These are phyloP conservation scores for Phytophthora ohioensis DNA, from an alignment of 352 stramenopile genomes.

Conservation along the genomic window DNA sequence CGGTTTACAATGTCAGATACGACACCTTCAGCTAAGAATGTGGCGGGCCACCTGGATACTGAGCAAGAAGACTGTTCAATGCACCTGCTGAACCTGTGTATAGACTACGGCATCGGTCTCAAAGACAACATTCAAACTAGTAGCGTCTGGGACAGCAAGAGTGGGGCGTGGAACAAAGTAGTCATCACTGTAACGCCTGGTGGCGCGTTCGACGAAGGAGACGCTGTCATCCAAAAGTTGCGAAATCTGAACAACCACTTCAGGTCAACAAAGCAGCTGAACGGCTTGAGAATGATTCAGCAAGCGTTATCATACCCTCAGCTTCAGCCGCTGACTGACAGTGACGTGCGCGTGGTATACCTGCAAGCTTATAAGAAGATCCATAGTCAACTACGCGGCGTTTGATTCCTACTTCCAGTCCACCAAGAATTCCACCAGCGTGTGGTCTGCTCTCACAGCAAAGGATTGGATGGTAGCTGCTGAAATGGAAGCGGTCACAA, in stretches of 20 bases:
- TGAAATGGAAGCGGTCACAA: conserved; percentile 11
- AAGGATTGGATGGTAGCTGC: conserved; percentile 2
- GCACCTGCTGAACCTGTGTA: conserved; percentile 16
- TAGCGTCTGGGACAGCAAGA: too few species aligned
- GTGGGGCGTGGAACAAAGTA: background rate
- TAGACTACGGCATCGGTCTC: conserved; percentile 7
- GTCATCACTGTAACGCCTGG: conserved; percentile 3
- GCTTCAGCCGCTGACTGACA: background rate
- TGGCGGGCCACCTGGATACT: conserved; percentile 4
- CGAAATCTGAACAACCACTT: background rate
- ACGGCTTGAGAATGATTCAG: background rate
- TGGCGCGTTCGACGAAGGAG: background rate
- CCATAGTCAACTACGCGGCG: background rate
- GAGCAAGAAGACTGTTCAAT: conserved; percentile 19
- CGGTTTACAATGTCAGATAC: background rate
- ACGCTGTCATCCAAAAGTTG: background rate
- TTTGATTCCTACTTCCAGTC: conserved; percentile 2
- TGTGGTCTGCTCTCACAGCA: background rate
- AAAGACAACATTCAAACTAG: too few species aligned
- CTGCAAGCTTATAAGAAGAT: conserved; percentile 6
- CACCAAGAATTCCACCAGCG: background rate
- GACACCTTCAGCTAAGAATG: background rate
- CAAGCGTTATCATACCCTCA: background rate
- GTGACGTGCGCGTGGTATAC: conserved; percentile 2
- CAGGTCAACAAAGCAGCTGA: background rate